Base-by-base conservation (phyloP, 768 basidiomycete species). In the Mrakia gelida region DNA sequence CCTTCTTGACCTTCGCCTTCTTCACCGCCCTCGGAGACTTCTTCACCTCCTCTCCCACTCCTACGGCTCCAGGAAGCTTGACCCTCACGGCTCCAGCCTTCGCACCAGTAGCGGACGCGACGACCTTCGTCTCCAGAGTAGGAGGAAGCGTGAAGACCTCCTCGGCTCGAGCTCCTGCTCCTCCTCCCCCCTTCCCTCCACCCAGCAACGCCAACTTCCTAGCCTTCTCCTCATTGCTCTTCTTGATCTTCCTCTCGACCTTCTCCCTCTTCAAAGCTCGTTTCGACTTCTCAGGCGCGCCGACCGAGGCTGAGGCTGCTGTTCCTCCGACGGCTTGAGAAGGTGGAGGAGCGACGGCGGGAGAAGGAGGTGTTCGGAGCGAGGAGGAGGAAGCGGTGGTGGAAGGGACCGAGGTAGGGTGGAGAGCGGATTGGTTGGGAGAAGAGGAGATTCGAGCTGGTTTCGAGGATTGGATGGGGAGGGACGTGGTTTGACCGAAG, bases 211-310 rank as follows among this genome's bases (percentile, higher is more conserved):
- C 63, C 18, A 65, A 18, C 63, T 38, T 65, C 32, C 63, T 65
- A 30, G 32, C 63, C 30, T 38, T 32, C 63, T 65, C 63, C 16
- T 65, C 63, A 8, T 65, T 38, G 18, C 30, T 52, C 28, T 32
- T 73, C 71, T 73, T 26, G 49, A 52, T 52, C 71, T 73, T 73
- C 56, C 71, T 73, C 71, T 73, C 71, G 30, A 73, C 45, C 45
- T 56, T 49, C 45, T 54, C 71, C 43, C 71, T 23, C 28, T 73
- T 73, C 23, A 73, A 34, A 8, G 71, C 71, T 23, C 56, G 45
- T 26, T 73, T 73, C 34, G 71, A 73, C 71, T 73, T 73, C 30
- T 52, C 30, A n/a, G 59, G 18, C 4, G 59, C 59, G 32, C 18
- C 63, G 30, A 45, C 45, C 23, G 45, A 45, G 6, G 71, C 71